phyloP scores from a whole-genome alignment of 2,329 filamentous ascomycete species.

The Aspergillus ruber region DNA sequence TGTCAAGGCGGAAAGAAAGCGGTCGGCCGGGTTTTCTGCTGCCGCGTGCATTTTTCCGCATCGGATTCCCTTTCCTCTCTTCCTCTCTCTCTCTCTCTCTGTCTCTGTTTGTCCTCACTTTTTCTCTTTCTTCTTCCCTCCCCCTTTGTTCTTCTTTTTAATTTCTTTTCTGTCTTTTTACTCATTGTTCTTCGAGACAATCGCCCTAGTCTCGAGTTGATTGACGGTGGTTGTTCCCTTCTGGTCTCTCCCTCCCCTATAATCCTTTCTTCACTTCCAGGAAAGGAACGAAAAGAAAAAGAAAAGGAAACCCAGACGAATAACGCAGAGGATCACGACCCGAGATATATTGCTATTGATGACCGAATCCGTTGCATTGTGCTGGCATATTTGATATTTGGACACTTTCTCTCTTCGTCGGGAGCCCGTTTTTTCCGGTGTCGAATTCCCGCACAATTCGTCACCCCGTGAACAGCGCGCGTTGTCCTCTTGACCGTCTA shows the following conservation, averaged over 20 bases:
- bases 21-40: conserved; percentile 1
- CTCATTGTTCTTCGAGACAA: neutral
- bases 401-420: conserved; percentile 7
- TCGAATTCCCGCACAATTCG: conserved; percentile 8
- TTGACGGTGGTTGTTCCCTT: neutral
- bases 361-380: conserved; percentile 6
- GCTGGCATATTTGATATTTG: conserved; percentile 6
- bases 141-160: conserved; percentile 5
- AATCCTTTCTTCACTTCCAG: neutral
- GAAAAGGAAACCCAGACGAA: conserved; percentile 4
- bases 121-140: conserved; percentile 5
- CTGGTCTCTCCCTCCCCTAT: neutral
- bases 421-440: conserved; percentile 9
- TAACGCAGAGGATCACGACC: conserved; percentile 7
- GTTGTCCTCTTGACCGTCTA: conserved; percentile 6
- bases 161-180: conserved; percentile 3
- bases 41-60: neutral
- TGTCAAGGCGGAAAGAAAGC: neutral
- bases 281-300: conserved; percentile 5
- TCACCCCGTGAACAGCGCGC: conserved; percentile 8
- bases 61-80: conserved; percentile 9
- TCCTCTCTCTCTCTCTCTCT: conserved; percentile 5
- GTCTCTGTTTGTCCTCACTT: conserved; percentile 2
- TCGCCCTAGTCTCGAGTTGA: no score
- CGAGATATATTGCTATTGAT: conserved; percentile 7